Conservation (phyloP, 2,329 filamentous ascomycete genomes). For the Neobulgaria alba region DNA sequence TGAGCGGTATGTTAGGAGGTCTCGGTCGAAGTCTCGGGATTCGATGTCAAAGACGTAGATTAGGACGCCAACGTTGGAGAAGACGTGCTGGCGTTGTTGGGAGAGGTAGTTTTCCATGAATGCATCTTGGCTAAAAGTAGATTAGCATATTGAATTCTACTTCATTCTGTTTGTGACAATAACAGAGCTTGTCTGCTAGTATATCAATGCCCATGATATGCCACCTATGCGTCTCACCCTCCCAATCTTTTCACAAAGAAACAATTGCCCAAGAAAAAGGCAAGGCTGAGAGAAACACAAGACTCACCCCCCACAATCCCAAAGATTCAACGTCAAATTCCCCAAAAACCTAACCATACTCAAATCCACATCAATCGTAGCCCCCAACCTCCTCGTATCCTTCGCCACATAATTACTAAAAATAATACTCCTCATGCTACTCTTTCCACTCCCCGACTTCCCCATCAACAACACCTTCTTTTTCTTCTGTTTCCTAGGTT, state of each 20-base stretch:
- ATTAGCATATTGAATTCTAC: no score
- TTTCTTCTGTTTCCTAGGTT: slow-evolving; percentile 57
- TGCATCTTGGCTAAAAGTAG: slow-evolving; percentile 67
- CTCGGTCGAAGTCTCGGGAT: slow-evolving; percentile 85
- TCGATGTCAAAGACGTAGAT: slow-evolving; percentile 99
- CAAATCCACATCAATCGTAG: slow-evolving; percentile 96
- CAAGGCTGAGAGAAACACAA: not conserved
- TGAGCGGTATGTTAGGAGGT: slow-evolving; percentile 84
- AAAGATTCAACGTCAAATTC: slow-evolving; percentile 92
- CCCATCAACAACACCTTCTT: slow-evolving; percentile 87
- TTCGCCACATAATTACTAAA: slow-evolving; percentile 98
- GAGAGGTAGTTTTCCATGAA: slow-evolving; percentile 99
- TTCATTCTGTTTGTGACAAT: no score
- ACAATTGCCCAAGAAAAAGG: no score
- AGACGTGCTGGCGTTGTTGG: slow-evolving; percentile 91
- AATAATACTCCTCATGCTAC: slow-evolving; percentile 96
- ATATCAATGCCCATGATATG: no score
- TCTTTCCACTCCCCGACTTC: slow-evolving; percentile 95
- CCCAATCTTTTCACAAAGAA: no score
- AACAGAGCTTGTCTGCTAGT: no score
- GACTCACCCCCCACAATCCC: slow-evolving; percentile 86
- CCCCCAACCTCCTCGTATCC: slow-evolving; percentile 84
- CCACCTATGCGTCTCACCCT: no score
- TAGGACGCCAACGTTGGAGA: slow-evolving; percentile 89
- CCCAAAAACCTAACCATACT: slow-evolving; percentile 98